These are phyloP conservation scores for Candida xiaguanensis DNA, from an alignment of 805 yeast genomes.

Conservation along the genomic window DNA sequence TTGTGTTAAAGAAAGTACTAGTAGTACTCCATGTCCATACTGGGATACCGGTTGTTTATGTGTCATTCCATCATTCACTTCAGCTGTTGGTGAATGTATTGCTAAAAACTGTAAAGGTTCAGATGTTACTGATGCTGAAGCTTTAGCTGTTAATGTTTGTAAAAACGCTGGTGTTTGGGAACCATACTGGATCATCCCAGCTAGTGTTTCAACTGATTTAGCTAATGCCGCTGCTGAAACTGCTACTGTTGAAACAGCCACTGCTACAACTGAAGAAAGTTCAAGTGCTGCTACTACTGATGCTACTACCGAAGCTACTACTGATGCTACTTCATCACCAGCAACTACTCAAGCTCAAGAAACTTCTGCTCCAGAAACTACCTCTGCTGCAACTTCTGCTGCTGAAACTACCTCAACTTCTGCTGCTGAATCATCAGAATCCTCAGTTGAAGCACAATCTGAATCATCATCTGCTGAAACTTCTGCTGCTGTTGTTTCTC, in stretches of 20 bases:
- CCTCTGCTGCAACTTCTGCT: conserved; percentile 87
- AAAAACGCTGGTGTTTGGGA: conserved; percentile 29
- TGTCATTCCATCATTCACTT: conserved; percentile 35
- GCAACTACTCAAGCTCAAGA: conserved; percentile 1
- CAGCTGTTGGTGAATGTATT: conserved; percentile 36
- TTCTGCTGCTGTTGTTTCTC: background rate
- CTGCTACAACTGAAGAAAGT: conserved; percentile 10
- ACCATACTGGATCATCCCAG: conserved; percentile 30
- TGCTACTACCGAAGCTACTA: conserved; percentile 1
- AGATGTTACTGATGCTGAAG: conserved; percentile 26
- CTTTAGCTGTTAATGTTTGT: conserved; percentile 31
- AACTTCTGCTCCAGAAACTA: conserved; percentile 54
- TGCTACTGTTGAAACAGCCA: conserved; percentile 1
- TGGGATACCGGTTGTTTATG: conserved; percentile 47
- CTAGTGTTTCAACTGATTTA: conserved; percentile 18
- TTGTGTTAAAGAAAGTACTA: conserved; percentile 30
- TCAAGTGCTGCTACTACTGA: conserved; percentile 17
- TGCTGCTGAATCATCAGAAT: background rate
- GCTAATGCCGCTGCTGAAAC: conserved; percentile 21
- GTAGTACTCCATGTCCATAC: conserved; percentile 41
- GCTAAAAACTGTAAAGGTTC: conserved; percentile 32
- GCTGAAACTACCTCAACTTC: conserved; percentile 49
- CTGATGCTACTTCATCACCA: conserved; percentile 3
- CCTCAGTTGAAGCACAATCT: background rate
- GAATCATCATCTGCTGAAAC: background rate